Evolutionary conservation across 495 filamentous ascomycete species (phyloP).

Genomic region (Hypoxylon fragiforme): DNA sequence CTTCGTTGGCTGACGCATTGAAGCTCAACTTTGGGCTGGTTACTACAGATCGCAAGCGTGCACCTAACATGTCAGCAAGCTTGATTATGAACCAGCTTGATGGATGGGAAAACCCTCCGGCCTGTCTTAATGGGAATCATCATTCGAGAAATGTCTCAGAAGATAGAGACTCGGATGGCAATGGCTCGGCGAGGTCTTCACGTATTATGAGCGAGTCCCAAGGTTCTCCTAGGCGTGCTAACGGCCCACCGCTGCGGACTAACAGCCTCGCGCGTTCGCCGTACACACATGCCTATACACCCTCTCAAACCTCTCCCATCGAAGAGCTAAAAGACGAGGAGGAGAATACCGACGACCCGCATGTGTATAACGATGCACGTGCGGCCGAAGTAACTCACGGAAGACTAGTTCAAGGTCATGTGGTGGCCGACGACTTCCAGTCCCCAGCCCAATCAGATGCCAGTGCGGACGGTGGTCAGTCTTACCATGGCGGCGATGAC

Average conservation of each 20-base stretch:
- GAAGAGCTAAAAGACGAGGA: slow-evolving; percentile 48
- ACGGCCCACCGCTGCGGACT: slow-evolving; percentile 37
- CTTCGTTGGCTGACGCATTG: slow-evolving; percentile 92
- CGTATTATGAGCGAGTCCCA: slow-evolving; percentile 41
- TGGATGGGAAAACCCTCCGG: slow-evolving; percentile 38
- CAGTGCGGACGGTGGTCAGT: slow-evolving; percentile 41
- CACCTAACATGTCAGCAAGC: slow-evolving; percentile 68
- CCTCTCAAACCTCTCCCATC: slow-evolving; percentile 45
- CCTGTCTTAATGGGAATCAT: slow-evolving; percentile 33
- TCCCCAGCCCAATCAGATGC: slow-evolving; percentile 68
- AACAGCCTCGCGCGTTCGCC: slow-evolving; percentile 32
- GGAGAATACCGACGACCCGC: slow-evolving; percentile 50
- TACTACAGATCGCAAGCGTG: slow-evolving; percentile 84
- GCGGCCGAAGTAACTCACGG: slow-evolving; percentile 90
- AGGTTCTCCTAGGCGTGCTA: slow-evolving; percentile 44
- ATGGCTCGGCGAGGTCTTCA: slow-evolving; percentile 27
- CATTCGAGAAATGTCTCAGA: slow-evolving; percentile 25
- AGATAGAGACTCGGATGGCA: slow-evolving; percentile 32
- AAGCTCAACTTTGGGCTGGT: slow-evolving; percentile 98
- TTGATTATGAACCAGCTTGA: slow-evolving; percentile 61
- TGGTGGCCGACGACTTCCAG: slow-evolving; percentile 93
- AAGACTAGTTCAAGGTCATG: slow-evolving; percentile 90
- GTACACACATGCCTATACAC: slow-evolving; percentile 37
- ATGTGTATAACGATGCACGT: slow-evolving; percentile 82
- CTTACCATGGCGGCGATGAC: slow-evolving; percentile 47